Conservation (phyloP, 2,329 filamentous ascomycete genomes). For the Phyllosticta citriasiana region DNA sequence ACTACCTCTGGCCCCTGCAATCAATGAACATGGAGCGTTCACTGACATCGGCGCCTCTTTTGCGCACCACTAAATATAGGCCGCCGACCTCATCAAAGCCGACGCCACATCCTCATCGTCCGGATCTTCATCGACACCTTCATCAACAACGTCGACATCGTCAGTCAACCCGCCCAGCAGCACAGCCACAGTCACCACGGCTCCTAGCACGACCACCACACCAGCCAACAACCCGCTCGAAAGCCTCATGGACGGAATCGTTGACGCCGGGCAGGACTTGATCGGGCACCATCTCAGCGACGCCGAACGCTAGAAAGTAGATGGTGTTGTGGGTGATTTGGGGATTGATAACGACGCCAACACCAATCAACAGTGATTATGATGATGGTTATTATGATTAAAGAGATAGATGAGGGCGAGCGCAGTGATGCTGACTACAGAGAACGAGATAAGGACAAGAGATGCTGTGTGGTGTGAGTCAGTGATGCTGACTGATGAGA, state of each 20-base stretch:
- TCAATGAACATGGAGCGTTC: no score
- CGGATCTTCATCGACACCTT: constrained; percentile 14
- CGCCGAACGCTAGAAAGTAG: constrained; percentile 32
- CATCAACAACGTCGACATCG: constrained; percentile 23
- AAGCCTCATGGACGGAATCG: constrained; percentile 4
- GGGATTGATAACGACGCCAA: no score
- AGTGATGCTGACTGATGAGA: no score
- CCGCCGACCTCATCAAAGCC: neutral
- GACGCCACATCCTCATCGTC: neutral
- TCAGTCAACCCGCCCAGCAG: constrained; percentile 25
- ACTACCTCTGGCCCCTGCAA: no score
- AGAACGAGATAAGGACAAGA: no score
- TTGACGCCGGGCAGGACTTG: neutral
- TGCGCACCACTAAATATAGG: neutral
- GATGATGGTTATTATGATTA: no score
- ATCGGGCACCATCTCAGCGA: constrained; percentile 1
- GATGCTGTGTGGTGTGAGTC: no score
- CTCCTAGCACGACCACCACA: constrained; percentile 25
- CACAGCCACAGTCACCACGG: constrained; percentile 43
- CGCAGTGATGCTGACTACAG: no score
- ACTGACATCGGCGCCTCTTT: no score
- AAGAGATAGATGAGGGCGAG: no score
- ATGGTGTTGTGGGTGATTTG: neutral
- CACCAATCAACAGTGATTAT: no score
- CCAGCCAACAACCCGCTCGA: constrained; percentile 22